These are phyloP conservation scores for Mycena amicta DNA, from an alignment of 768 basidiomycete genomes.

Conservation along the genomic window DNA sequence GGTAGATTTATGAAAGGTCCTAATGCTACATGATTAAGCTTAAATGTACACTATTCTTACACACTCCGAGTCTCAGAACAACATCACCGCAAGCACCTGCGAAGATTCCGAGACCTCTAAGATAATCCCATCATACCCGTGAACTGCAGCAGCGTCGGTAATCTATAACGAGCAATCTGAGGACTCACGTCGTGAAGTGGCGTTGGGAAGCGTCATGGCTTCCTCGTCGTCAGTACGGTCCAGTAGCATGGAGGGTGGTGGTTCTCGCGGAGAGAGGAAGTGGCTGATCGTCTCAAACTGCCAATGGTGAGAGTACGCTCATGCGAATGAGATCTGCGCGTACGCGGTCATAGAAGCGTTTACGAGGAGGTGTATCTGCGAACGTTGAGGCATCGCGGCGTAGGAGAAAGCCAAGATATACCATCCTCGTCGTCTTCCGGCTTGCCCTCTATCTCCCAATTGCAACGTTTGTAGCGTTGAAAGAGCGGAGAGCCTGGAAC, in stretches of 20 bases:
- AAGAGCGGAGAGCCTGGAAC: conserved; percentile 87
- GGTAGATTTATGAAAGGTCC: conserved; percentile 12
- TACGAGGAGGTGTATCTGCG: conserved; percentile 73
- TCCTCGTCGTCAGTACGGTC: conserved; percentile 81
- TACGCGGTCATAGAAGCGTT: conserved; percentile 74
- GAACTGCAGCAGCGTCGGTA: conserved; percentile 40
- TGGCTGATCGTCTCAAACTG: conserved; percentile 81
- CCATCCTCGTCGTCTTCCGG: conserved; percentile 87
- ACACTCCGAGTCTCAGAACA: conserved; percentile 69
- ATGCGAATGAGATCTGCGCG: conserved; percentile 25
- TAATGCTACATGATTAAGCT: background rate
- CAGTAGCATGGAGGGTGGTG: conserved; percentile 78
- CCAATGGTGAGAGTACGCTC: background rate
- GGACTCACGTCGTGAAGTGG: conserved; percentile 66
- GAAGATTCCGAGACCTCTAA: conserved; percentile 79
- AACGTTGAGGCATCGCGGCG: conserved; percentile 4
- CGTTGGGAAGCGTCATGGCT: conserved; percentile 63
- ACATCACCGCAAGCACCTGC: conserved; percentile 72
- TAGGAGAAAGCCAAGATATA: conserved; percentile 29
- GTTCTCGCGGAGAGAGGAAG: conserved; percentile 73
- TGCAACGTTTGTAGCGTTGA: conserved; percentile 89
- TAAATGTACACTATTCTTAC: conserved; percentile 15
- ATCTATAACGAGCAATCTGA: too few relatives aligned
- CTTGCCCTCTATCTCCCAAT: conserved; percentile 81
- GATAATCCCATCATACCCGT: conserved; percentile 82